phyloP scores from a whole-genome alignment of 192 early-diverging fungal genomes.

The Haplosporangium gracile region DNA sequence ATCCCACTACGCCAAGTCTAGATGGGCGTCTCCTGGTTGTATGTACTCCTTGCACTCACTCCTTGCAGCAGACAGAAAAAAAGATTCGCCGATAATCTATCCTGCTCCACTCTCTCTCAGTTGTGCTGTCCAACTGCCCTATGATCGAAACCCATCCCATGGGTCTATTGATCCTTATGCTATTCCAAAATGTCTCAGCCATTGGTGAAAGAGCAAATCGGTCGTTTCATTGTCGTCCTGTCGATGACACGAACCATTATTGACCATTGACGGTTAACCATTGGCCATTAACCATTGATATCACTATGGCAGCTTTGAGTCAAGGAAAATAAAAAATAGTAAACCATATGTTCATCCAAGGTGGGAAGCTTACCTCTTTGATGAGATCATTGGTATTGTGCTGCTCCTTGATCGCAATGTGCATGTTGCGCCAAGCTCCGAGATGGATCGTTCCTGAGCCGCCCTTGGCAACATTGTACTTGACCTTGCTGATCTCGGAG shows the following conservation, averaged over 20 bases:
- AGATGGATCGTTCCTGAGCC: conserved; percentile 57
- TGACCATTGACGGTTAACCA: background rate
- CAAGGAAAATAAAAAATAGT: background rate
- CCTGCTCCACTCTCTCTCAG: background rate
- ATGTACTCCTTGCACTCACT: background rate
- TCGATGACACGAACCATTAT: background rate
- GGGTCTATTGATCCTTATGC: background rate
- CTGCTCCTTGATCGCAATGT: conserved; percentile 57
- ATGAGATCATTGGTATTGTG: conserved; percentile 58
- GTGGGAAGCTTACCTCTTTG: conserved; percentile 42
- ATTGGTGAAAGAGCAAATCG: background rate
- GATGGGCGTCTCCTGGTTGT: background rate
- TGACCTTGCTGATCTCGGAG: conserved; percentile 57
- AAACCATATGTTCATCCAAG: no score
- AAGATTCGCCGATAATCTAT: conserved; percentile 3
- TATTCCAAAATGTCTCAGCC: background rate
- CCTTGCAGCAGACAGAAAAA: background rate
- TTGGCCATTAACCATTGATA: background rate
- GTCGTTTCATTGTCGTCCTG: background rate
- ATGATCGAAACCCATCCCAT: background rate
- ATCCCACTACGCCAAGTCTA: conserved; percentile 1
- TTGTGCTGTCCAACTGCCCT: background rate
- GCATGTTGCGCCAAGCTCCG: conserved; percentile 56
- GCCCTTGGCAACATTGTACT: conserved; percentile 56
- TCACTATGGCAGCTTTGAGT: background rate